phyloP scores from a whole-genome alignment of 1,284 basidiomycete species.

The Apiotrichum porosum region DNA sequence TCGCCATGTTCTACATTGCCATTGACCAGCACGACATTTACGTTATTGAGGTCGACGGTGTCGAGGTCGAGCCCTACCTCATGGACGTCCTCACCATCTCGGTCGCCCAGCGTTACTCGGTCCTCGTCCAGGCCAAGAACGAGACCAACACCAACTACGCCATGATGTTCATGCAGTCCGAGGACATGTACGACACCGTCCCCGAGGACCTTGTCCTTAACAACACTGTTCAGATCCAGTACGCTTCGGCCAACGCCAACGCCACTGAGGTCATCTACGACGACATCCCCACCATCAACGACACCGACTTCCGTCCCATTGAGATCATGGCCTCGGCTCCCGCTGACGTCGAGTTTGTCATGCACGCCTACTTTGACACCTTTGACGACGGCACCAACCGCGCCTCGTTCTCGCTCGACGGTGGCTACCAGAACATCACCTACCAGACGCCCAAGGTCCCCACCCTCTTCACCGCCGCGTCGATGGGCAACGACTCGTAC shows the following conservation, averaged over 20 bases:
- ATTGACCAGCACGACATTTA: conserved; percentile 89
- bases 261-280: conserved; percentile 13
- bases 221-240: conserved; percentile 68
- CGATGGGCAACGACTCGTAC: conserved; percentile 69
- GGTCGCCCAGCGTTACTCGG: conserved; percentile 88
- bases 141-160: conserved; percentile 78
- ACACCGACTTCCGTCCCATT: conserved; percentile 48
- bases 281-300: conserved; percentile 38
- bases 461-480: conserved; percentile 66
- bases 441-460: conserved; percentile 58
- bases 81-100: conserved; percentile 67
- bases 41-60: conserved; percentile 84
- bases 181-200: conserved; percentile 66
- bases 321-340: conserved; percentile 35
- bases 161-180: conserved; percentile 84
- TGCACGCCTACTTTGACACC: conserved; percentile 52
- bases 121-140: conserved; percentile 84
- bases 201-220: conserved; percentile 70
- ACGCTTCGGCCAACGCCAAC: conserved; percentile 50
- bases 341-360: conserved; percentile 42
- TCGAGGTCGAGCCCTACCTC: conserved; percentile 67
- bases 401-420: conserved; percentile 47
- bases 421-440: conserved; percentile 33
- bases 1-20: conserved; percentile 69
- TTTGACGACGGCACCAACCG: conserved; percentile 50